Evolutionary conservation across 202 grass and related monocot species (phyloP).

Genomic region (Elaeis oleifera): DNA sequence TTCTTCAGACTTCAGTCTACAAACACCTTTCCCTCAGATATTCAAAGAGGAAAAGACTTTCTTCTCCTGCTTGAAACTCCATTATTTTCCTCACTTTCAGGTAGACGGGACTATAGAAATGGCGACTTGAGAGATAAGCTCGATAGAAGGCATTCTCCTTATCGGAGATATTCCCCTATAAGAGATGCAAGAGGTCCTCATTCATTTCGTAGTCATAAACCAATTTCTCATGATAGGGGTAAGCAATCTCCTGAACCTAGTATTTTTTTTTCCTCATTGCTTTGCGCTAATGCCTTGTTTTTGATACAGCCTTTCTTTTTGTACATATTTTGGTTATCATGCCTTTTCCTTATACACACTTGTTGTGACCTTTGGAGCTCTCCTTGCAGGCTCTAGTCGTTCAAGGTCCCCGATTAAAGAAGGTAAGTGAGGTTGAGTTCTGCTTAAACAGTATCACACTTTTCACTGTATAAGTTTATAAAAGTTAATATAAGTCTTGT

Average conservation of each 20-base stretch:
- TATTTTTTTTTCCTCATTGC: too few relatives aligned
- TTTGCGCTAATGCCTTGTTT: too few relatives aligned
- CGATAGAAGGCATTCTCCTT: constrained; percentile 65
- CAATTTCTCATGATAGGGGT: constrained; percentile 55
- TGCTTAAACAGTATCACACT: too few relatives aligned
- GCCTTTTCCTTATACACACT: not conserved
- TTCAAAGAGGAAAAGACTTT: not conserved
- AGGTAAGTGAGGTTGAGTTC: constrained; percentile 19
- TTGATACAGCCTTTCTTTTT: too few relatives aligned
- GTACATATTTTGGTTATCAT: too few relatives aligned
- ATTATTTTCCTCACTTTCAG: constrained; percentile 33
- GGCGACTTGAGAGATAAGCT: constrained; percentile 54
- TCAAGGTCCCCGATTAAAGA: constrained; percentile 65
- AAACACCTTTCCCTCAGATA: constrained; percentile 17
- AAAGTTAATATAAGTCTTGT: too few relatives aligned
- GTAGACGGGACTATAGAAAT: constrained; percentile 47
- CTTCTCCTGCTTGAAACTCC: not conserved
- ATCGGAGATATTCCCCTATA: constrained; percentile 49
- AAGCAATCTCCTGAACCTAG: constrained; percentile 12
- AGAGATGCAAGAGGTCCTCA: constrained; percentile 51
- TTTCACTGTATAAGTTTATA: too few relatives aligned
- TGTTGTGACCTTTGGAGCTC: not conserved
- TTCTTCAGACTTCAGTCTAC: constrained; percentile 21
- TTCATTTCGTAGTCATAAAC: constrained; percentile 37
- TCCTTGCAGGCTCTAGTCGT: constrained; percentile 47